Evolutionary conservation across 148 eudicot genomes (phyloP).

Genomic region (Rhododendron mucronatum): DNA sequence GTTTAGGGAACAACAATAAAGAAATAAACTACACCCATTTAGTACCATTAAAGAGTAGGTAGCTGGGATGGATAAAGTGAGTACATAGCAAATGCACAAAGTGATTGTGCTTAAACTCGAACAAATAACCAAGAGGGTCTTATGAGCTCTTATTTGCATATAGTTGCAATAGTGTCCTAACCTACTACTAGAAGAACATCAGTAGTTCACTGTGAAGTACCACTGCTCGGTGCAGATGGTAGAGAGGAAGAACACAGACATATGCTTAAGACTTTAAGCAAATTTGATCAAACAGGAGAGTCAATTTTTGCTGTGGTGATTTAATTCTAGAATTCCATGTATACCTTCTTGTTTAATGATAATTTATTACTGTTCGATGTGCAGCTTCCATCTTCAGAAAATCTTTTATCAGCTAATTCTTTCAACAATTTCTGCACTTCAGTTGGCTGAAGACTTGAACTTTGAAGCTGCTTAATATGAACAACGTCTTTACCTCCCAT

Average conservation of each 20-base stretch:
- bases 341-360: constrained; percentile 55
- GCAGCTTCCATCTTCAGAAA: constrained; percentile 46
- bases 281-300: constrained; percentile 7
- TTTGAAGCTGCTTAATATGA: constrained; percentile 73
- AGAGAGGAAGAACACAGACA: background rate
- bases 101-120: background rate
- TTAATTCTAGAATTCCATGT: background rate
- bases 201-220: background rate
- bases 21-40: background rate
- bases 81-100: background rate
- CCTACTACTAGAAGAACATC: constrained; percentile 5
- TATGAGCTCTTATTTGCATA: background rate
- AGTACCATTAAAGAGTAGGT: background rate
- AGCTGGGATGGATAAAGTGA: background rate
- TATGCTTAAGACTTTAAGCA: background rate
- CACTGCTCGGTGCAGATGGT: background rate
- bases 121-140: background rate
- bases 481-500: constrained; percentile 98
- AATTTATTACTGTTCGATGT: constrained; percentile 20
- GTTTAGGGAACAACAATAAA: background rate
- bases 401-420: constrained; percentile 70
- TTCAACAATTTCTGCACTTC: constrained; percentile 74
- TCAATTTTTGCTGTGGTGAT: background rate
- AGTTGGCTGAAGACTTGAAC: constrained; percentile 50
- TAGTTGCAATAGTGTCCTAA: background rate